Evolutionary conservation across 805 yeast species (phyloP).

Genomic region (Yamadazyma laniorum): DNA sequence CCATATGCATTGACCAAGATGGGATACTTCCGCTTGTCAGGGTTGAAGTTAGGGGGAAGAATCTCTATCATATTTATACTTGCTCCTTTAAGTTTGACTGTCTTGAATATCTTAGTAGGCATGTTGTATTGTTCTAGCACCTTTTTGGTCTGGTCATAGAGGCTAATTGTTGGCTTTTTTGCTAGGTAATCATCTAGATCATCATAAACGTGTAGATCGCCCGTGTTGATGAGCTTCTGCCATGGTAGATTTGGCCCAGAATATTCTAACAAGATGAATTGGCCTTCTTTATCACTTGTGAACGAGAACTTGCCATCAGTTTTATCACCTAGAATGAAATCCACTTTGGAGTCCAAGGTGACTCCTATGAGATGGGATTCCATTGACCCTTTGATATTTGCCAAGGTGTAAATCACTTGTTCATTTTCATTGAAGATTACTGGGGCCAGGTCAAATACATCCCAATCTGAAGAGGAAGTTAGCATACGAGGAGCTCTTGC

Average conservation of each 20-base stretch:
- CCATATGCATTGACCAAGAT: conserved; percentile 69
- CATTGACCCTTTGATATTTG: conserved; percentile 72
- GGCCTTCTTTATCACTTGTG: conserved; percentile 70
- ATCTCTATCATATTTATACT: conserved; percentile 57
- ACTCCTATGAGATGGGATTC: conserved; percentile 70
- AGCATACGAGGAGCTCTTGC: conserved; percentile 45
- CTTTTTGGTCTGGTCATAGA: conserved; percentile 11
- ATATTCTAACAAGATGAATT: conserved; percentile 64
- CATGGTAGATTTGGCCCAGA: conserved; percentile 77
- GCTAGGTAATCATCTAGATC: conserved; percentile 16
- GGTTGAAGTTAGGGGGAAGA: conserved; percentile 55
- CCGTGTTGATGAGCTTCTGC: conserved; percentile 61
- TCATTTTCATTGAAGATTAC: conserved; percentile 48
- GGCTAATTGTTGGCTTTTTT: conserved; percentile 13
- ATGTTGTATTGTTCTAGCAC: conserved; percentile 38
- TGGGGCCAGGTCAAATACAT: conserved; percentile 66
- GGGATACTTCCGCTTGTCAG: conserved; percentile 49
- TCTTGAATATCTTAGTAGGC: conserved; percentile 48
- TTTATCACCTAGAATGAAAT: conserved; percentile 27
- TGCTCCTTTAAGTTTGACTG: conserved; percentile 29
- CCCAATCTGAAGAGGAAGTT: conserved; percentile 72
- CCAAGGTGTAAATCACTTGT: conserved; percentile 54
- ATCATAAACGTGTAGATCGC: conserved; percentile 20
- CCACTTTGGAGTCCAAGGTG: conserved; percentile 1
- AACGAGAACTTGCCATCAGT: conserved; percentile 61